Base-by-base conservation (phyloP, 768 basidiomycete genomes). In the Collybia sp. region DNA sequence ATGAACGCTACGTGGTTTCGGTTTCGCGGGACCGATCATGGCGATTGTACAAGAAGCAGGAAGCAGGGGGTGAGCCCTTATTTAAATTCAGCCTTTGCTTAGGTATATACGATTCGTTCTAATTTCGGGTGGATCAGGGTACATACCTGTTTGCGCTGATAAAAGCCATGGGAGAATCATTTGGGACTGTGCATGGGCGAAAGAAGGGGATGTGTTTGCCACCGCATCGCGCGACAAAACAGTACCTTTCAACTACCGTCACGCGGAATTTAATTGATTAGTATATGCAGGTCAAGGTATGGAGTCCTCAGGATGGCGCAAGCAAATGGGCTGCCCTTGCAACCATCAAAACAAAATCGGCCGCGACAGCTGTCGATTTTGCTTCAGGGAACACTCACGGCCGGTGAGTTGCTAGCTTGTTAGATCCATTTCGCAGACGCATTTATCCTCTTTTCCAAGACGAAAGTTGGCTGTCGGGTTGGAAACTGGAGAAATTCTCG, bases 191-290 rank as follows among this genome's bases (percentile, higher is more conserved):
- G 80, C 83, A 12, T 99, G 94, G 93, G 75, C 87, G 1, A 58
- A 67, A 1, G 84, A 90, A 53, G 82, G 83, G 6, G 77, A 83
- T 53, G 57, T 85, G 12, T 99, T 99, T 58, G 93, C 83, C 10
- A 98, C 96, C 2, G 94, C 90, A 1, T 93, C 94, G 2, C 79
- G 96, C 36, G 96, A 99, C 65, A 98, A 95, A 69, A 91, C 89
- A 12, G 94, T 91, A 53, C 25, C 25, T 8, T 8, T 4, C 25
- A 8, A 25, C 4, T 8, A 8, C 8, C 25, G 8, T 8, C 8
- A 8, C 25, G 8, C 25, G 25, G 25, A 25, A 25, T 25, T 25
- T 25, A 25, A 25, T 25, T 25, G 4, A 25, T 8, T 8, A 12
- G 13, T 34, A 9, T 10, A 13, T 33, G 13, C 41, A 95, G 93